Evolutionary conservation across 805 yeast genomes (phyloP).

Genomic region (Maudiozyma serrabonitensis): DNA sequence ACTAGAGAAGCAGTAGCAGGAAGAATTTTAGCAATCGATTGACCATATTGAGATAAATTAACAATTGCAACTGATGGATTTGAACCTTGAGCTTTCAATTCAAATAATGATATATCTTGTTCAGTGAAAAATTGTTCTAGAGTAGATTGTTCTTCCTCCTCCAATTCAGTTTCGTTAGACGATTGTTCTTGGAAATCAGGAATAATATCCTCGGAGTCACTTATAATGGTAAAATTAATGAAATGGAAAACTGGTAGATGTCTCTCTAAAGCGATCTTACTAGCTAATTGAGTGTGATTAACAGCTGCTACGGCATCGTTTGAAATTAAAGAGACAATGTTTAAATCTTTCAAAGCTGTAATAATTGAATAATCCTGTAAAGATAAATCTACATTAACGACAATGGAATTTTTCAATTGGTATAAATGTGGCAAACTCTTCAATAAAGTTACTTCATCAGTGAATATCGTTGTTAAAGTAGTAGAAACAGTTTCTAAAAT

Average conservation of each 20-base stretch:
- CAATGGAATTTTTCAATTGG: slow-evolving; percentile 36
- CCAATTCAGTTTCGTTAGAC: neutral
- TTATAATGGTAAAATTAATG: slow-evolving; percentile 25
- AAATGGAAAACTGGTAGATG: slow-evolving; percentile 64
- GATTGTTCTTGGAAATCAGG: neutral
- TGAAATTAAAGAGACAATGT: slow-evolving; percentile 59
- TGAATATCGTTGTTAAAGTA: slow-evolving; percentile 37
- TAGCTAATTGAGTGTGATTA: slow-evolving; percentile 48
- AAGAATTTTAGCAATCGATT: slow-evolving; percentile 34
- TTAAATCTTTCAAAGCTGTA: slow-evolving; percentile 64
- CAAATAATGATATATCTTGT: neutral
- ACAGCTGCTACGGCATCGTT: slow-evolving; percentile 44
- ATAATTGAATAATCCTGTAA: slow-evolving; percentile 58
- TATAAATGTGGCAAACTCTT: slow-evolving; percentile 50
- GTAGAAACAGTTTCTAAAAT: slow-evolving; percentile 10
- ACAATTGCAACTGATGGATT: slow-evolving; percentile 22
- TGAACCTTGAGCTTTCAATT: neutral
- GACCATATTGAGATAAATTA: slow-evolving; percentile 50
- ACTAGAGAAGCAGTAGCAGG: slow-evolving; percentile 32
- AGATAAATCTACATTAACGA: slow-evolving; percentile 52
- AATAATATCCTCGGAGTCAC: neutral
- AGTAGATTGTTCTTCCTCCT: neutral
- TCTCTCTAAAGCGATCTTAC: slow-evolving; percentile 41
- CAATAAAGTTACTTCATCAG: slow-evolving; percentile 46
- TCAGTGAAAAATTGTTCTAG: neutral